A percentile compares a stretch with the other conserved stretches of the same genome.
Evolutionary conservation across 208 protist genomes (phyloP).

Genomic region (Trypanosoma cruzi): DNA sequence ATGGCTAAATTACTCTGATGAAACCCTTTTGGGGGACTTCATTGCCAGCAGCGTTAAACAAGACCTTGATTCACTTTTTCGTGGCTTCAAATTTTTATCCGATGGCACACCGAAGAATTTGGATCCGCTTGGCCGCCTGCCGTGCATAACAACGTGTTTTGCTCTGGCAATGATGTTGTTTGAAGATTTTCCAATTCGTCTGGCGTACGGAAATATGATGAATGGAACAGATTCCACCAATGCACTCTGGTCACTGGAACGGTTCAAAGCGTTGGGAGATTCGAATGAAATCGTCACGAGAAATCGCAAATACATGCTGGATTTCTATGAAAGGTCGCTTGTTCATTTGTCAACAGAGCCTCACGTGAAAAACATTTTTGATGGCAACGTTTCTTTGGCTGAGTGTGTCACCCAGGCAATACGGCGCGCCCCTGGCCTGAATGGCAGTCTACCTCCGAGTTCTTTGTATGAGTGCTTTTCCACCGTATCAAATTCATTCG

Average conservation of each 20-base stretch:
- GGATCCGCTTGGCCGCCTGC: conserved; percentile 14
- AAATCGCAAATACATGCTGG: conserved; percentile 10
- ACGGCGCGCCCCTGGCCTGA: neutral
- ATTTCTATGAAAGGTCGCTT: neutral
- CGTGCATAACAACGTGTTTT: conserved; percentile 16
- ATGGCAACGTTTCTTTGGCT: conserved; percentile 12
- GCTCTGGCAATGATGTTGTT: conserved; percentile 26
- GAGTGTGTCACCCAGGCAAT: conserved; percentile 19
- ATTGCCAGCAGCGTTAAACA: neutral
- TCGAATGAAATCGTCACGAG: neutral
- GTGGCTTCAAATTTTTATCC: conserved; percentile 10
- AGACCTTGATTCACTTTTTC: conserved; percentile 14
- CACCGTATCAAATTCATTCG: neutral
- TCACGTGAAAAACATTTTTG: conserved; percentile 6
- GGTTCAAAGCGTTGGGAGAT: conserved; percentile 15
- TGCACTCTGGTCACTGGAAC: conserved; percentile 8
- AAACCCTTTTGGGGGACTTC: conserved; percentile 3
- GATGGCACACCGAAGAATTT: neutral
- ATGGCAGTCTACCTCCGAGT: conserved; percentile 4
- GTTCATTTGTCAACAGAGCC: neutral
- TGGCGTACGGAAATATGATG: conserved; percentile 22
- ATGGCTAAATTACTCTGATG: conserved; percentile 21
- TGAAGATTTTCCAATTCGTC: conserved; percentile 27
- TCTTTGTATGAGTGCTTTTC: conserved; percentile 31
- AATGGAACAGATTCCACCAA: conserved; percentile 4